Conservation (phyloP, 1,139 yeast species). For the Yamadazyma friedrichii region DNA sequence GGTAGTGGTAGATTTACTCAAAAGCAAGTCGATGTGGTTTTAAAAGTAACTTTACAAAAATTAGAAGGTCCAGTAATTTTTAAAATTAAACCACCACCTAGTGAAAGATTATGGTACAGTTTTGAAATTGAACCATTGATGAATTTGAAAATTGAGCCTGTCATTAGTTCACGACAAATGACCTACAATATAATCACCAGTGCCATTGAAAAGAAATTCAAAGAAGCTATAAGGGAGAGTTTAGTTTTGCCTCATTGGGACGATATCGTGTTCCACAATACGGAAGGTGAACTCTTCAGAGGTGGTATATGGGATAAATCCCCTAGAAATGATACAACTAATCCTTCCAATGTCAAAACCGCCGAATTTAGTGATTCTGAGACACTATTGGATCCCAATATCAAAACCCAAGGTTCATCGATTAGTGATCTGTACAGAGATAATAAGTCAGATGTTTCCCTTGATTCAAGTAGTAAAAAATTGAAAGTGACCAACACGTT, state of each 20-base stretch:
- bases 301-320: slow-evolving; percentile 88
- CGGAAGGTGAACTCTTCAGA: slow-evolving; percentile 67
- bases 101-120: slow-evolving; percentile 86
- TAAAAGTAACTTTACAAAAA: slow-evolving; percentile 67
- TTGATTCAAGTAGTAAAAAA: slow-evolving; percentile 6
- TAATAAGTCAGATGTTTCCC: slow-evolving; percentile 7
- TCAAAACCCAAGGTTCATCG: slow-evolving; percentile 5
- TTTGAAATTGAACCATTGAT: slow-evolving; percentile 78
- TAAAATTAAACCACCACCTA: slow-evolving; percentile 83
- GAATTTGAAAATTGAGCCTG: slow-evolving; percentile 78
- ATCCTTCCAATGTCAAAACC: not conserved
- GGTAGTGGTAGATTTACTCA: slow-evolving; percentile 70
- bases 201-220: slow-evolving; percentile 72
- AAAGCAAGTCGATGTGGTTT: slow-evolving; percentile 71
- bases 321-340: slow-evolving; percentile 13
- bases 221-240: slow-evolving; percentile 76
- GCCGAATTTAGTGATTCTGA: slow-evolving; percentile 5
- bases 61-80: slow-evolving; percentile 74
- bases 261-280: slow-evolving; percentile 70
- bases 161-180: slow-evolving; percentile 79
- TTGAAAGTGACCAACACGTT: slow-evolving; percentile 26
- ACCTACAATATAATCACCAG: slow-evolving; percentile 77
- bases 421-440: slow-evolving; percentile 2
- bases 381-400: slow-evolving; percentile 7
- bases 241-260: slow-evolving; percentile 88